Percentiles rank a stretch among this genome's conserved stretches.
Conservation (phyloP, 805 yeast species). For the Wickerhamiella lipophila region DNA sequence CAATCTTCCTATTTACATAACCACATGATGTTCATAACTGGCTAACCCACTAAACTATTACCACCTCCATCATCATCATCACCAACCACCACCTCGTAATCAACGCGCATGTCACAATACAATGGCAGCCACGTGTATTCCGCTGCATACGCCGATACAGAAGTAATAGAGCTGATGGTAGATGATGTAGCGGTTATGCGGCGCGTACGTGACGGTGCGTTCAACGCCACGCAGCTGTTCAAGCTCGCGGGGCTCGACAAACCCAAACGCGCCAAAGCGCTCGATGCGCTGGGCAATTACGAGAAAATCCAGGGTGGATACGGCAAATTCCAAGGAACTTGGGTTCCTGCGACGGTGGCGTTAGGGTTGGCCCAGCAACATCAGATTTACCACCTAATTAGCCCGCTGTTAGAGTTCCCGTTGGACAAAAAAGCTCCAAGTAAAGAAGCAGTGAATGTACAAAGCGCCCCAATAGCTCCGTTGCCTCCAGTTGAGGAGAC, state of each 20-base stretch:
- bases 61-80: no score
- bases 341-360: constrained; percentile 45
- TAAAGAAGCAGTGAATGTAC: constrained; percentile 6
- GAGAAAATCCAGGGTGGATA: constrained; percentile 66
- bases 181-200: constrained; percentile 55
- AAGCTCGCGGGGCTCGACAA: constrained; percentile 58
- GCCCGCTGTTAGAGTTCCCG: constrained; percentile 38
- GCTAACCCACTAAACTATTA: no score
- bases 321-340: constrained; percentile 53
- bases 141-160: constrained; percentile 52
- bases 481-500: constrained; percentile 14
- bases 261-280: constrained; percentile 47
- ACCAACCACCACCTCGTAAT: no score
- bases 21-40: no score
- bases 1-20: no score
- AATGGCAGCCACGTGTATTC: constrained; percentile 28
- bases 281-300: constrained; percentile 55
- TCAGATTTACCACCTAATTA: constrained; percentile 40
- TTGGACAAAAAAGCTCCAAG: constrained; percentile 27
- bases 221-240: constrained; percentile 61
- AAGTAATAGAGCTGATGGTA: constrained; percentile 48
- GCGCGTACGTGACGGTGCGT: constrained; percentile 47
- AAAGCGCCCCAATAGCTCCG: constrained; percentile 9
- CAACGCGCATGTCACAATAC: constrained; percentile 3
- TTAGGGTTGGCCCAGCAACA: constrained; percentile 48